Conservation (phyloP, 306 rosid species). For the Pterocarpus macrocarpus region DNA sequence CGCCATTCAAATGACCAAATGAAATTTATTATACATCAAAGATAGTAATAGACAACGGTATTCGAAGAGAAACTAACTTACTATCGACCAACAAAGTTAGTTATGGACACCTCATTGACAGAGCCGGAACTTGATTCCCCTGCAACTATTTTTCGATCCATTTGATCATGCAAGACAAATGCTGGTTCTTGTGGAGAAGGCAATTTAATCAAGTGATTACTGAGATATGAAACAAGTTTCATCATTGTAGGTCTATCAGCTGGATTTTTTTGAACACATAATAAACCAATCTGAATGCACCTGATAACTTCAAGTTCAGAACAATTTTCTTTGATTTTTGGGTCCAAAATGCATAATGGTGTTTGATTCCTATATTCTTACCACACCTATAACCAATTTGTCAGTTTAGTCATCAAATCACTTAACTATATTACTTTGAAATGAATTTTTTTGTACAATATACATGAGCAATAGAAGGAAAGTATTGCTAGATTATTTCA, state of each 20-base stretch:
- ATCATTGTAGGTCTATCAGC: constrained; percentile 7
- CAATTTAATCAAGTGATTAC: not conserved
- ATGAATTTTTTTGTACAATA: too few relatives aligned
- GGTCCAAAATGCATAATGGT: too few relatives aligned
- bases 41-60: too few relatives aligned
- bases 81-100: too few relatives aligned
- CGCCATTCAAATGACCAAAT: too few relatives aligned
- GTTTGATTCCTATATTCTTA: too few relatives aligned
- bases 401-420: not conserved
- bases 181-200: constrained; percentile 6
- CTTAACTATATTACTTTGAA: not conserved
- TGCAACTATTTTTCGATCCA: not conserved
- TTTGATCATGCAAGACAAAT: not conserved
- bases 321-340: too few relatives aligned
- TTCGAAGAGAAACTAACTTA: too few relatives aligned
- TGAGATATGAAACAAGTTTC: not conserved
- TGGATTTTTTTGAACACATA: not conserved
- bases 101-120: too few relatives aligned
- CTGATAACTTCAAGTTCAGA: not conserved
- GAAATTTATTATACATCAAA: too few relatives aligned
- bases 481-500: not conserved
- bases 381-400: not conserved
- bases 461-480: not conserved
- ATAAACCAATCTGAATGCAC: too few relatives aligned
- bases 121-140: too few relatives aligned